These are phyloP conservation scores for Metarhizium humberi DNA, from an alignment of 2,329 filamentous ascomycete species.

Conservation along the genomic window DNA sequence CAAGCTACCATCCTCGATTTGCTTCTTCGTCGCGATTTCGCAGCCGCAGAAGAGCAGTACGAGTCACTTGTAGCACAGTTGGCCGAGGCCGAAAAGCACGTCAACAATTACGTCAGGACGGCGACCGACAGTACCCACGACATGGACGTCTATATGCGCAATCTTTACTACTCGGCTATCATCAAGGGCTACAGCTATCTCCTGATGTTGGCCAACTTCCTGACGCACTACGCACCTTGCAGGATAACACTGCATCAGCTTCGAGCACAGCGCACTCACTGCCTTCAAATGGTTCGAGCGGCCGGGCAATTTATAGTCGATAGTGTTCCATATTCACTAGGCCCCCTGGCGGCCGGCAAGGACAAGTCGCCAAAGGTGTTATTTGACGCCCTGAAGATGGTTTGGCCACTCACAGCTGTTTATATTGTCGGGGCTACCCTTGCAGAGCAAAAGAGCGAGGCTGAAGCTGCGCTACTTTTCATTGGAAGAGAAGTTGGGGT, in stretches of 20 bases:
- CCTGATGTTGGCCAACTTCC: constrained; percentile 23
- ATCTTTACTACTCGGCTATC: constrained; percentile 21
- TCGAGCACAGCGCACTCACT: constrained; percentile 17
- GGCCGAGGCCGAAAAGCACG: constrained; percentile 14
- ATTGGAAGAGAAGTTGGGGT: constrained; percentile 28
- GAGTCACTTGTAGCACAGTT: constrained; percentile 15
- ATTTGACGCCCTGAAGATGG: constrained; percentile 27
- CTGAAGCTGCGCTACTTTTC: constrained; percentile 17
- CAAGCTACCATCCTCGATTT: constrained; percentile 18
- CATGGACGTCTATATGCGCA: constrained; percentile 22
- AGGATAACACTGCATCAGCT: constrained; percentile 16
- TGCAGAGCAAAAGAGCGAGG: constrained; percentile 17
- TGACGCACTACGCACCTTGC: constrained; percentile 20
- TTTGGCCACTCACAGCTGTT: constrained; percentile 28
- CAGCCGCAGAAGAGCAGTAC: constrained; percentile 19
- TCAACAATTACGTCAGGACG: constrained; percentile 10
- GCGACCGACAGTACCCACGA: constrained; percentile 6
- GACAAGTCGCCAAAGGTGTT: constrained; percentile 22
- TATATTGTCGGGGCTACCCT: constrained; percentile 19
- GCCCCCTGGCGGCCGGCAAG: constrained; percentile 12
- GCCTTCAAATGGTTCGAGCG: constrained; percentile 16
- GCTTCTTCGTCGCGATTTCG: constrained; percentile 17
- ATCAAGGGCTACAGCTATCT: constrained; percentile 26
- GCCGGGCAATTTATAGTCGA: constrained; percentile 21
- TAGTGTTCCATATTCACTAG: constrained; percentile 15